phyloP scores from a whole-genome alignment of 768 basidiomycete genomes.

The Pholiota microspora region DNA sequence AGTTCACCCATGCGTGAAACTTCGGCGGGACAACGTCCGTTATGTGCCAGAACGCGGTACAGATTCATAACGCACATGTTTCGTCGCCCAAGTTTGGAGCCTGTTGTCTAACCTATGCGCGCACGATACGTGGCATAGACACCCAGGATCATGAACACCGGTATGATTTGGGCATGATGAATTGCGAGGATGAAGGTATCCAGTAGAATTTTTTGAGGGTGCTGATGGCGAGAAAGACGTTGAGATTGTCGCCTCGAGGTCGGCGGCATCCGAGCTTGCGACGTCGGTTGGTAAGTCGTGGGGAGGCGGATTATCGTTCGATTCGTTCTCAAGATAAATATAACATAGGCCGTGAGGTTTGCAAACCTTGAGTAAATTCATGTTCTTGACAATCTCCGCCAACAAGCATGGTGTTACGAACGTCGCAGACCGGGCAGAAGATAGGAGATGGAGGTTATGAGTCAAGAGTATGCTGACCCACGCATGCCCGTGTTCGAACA shows the following conservation, averaged over 20 bases:
- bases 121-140: background rate
- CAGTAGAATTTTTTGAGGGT: constrained; percentile 9
- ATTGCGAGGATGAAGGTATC: background rate
- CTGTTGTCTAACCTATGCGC: background rate
- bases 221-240: constrained; percentile 3
- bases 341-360: too few relatives aligned
- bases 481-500: background rate
- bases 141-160: background rate
- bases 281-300: background rate
- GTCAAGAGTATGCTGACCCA: background rate
- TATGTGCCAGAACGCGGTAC: background rate
- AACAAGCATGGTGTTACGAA: background rate
- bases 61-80: background rate
- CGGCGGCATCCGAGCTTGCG: background rate
- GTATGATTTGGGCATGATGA: background rate
- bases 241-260: constrained; percentile 5
- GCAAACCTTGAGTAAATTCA: background rate
- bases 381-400: background rate
- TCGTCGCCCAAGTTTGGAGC: background rate
- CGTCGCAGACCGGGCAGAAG: background rate
- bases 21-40: background rate
- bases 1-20: background rate
- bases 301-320: background rate
- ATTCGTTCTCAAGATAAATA: too few relatives aligned
- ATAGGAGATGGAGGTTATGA: background rate